Conservation (phyloP, 2,329 filamentous ascomycete genomes). For the Aureobasidium sp. region DNA sequence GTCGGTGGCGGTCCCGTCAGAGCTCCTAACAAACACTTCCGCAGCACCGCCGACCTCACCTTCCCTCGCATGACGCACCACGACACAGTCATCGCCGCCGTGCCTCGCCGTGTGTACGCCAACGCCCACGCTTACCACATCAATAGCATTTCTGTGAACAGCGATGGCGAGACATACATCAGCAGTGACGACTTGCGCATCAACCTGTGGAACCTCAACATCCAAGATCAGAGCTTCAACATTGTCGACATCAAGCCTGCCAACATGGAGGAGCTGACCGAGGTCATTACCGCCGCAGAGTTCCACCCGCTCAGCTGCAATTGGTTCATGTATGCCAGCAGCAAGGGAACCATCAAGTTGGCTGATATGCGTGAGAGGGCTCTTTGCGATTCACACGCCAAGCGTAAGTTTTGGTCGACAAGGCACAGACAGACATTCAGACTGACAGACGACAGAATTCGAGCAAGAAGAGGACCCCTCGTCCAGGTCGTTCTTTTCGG, state of each 20-base stretch:
- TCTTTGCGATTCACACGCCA: constrained; percentile 89
- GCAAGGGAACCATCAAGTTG: constrained; percentile 96
- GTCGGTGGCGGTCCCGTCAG: constrained; percentile 72
- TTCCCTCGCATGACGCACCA: constrained; percentile 94
- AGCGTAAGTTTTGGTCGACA: constrained; percentile 53
- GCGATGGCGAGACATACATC: constrained; percentile 97
- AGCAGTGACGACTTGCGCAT: constrained; percentile 96
- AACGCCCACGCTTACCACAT: constrained; percentile 99
- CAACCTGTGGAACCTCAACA: constrained; percentile 98
- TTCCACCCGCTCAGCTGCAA: constrained; percentile 97
- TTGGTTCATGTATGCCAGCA: constrained; percentile 99
- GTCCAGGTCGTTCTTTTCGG: constrained; percentile 96
- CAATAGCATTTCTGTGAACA: constrained; percentile 99
- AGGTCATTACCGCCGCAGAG: constrained; percentile 96
- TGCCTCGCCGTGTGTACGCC: constrained; percentile 90
- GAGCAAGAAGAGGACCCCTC: constrained; percentile 97
- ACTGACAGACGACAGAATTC: constrained; percentile 57
- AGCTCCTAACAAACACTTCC: constrained; percentile 66
- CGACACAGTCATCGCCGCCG: constrained; percentile 94
- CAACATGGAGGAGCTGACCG: constrained; percentile 98
- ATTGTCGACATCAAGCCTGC: constrained; percentile 99
- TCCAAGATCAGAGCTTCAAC: constrained; percentile 99
- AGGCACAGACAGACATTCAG: neutral
- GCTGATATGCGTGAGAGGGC: constrained; percentile 98
- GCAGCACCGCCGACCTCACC: constrained; percentile 73